Conservation (phyloP, 2,329 filamentous ascomycete species). For the Monosporascus sp. region DNA sequence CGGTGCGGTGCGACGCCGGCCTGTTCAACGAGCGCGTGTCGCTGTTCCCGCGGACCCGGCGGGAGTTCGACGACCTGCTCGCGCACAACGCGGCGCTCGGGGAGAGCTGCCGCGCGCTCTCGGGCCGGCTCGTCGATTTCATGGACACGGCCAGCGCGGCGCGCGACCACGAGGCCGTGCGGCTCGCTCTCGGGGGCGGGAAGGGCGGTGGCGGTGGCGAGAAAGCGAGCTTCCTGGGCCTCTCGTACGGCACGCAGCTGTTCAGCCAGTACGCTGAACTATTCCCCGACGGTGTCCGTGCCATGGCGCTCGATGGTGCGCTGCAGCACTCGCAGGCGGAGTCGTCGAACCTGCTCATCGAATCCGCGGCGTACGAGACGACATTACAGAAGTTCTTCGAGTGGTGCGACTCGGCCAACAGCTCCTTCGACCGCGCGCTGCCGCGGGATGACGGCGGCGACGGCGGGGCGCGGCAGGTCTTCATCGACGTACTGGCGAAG, state of each 20-base stretch:
- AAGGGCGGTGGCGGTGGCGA: conserved; percentile 9
- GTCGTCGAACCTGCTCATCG: conserved; percentile 27
- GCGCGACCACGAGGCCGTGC: conserved; percentile 26
- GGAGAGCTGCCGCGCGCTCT: conserved; percentile 32
- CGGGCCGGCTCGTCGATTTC: conserved; percentile 33
- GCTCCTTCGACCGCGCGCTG: conserved; percentile 26
- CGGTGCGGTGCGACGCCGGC: conserved; percentile 31
- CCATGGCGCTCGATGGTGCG: conserved; percentile 38
- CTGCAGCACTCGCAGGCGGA: conserved; percentile 34
- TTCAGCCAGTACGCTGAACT: conserved; percentile 37
- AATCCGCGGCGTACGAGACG: conserved; percentile 30
- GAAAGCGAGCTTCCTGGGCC: conserved; percentile 28
- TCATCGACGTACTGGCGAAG: conserved; percentile 21
- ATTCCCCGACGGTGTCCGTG: conserved; percentile 35
- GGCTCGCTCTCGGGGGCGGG: conserved; percentile 20
- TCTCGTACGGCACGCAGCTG: conserved; percentile 40
- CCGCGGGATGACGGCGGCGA: not conserved
- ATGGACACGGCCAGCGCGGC: conserved; percentile 33
- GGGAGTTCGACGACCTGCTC: conserved; percentile 30
- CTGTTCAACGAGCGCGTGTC: conserved; percentile 31
- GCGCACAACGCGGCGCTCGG: conserved; percentile 33
- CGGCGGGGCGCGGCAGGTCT: conserved; percentile 20
- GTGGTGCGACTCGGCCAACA: conserved; percentile 26
- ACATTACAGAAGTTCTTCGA: conserved; percentile 31
- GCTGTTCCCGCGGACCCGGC: conserved; percentile 30